A percentile compares a stretch with the other conserved stretches of the same genome.
Evolutionary conservation across 371 early-diverging fungal species (phyloP).

Genomic region (Dinochytrium kinnereticum): DNA sequence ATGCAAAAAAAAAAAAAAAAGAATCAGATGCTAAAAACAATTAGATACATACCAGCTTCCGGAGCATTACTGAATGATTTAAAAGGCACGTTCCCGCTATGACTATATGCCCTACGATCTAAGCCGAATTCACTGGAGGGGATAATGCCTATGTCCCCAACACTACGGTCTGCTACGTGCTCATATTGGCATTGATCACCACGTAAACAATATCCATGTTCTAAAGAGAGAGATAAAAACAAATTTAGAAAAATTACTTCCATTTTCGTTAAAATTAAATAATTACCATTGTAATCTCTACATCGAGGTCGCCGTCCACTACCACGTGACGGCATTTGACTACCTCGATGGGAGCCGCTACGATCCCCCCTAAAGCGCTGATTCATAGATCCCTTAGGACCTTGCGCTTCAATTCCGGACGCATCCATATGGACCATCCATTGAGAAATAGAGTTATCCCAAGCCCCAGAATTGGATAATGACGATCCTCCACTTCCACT

Average conservation of each 20-base stretch:
- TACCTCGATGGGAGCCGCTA: too few relatives aligned
- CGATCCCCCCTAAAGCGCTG: slow-evolving; percentile 1
- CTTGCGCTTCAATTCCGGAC: not conserved
- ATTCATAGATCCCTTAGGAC: not conserved
- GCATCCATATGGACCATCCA: slow-evolving; percentile 14
- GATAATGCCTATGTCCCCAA: too few relatives aligned
- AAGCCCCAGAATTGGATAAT: not conserved
- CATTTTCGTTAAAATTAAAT: not conserved
- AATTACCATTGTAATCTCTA: slow-evolving; percentile 75
- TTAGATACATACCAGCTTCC: too few relatives aligned
- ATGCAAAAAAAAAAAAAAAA: too few relatives aligned
- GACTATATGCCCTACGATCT: too few relatives aligned
- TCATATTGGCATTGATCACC: slow-evolving; percentile 83
- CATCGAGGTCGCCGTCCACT: slow-evolving; percentile 61
- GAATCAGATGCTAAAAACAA: too few relatives aligned
- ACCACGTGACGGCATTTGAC: not conserved
- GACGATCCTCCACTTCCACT: too few relatives aligned
- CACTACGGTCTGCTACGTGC: slow-evolving; percentile 76
- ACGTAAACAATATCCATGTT: slow-evolving; percentile 80
- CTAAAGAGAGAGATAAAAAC: slow-evolving; percentile 41
- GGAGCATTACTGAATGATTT: too few relatives aligned
- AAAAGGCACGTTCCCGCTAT: too few relatives aligned
- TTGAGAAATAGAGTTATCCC: slow-evolving; percentile 23
- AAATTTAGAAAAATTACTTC: not conserved
- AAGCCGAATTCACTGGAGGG: too few relatives aligned